These are phyloP conservation scores for Quercus bicolor DNA, from an alignment of 306 rosid genomes.

Conservation along the genomic window DNA sequence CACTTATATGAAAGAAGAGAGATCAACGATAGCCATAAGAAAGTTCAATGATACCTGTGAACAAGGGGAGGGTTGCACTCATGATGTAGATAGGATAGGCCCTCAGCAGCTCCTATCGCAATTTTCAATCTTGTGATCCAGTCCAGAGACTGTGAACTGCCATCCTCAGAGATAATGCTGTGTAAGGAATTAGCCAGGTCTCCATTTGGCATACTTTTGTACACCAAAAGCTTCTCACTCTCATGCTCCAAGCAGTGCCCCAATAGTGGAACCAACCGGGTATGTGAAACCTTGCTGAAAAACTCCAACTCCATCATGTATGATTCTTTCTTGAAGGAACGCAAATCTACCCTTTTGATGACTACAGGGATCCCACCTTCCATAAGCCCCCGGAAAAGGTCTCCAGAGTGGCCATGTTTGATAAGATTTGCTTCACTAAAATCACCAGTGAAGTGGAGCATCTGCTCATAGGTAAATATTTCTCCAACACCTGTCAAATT, in stretches of 20 bases:
- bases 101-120: constrained; percentile 94
- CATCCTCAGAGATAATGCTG: constrained; percentile 35
- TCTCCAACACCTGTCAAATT: constrained; percentile 51
- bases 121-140: constrained; percentile 96
- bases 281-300: constrained; percentile 71
- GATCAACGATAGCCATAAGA: neutral
- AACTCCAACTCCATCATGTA: constrained; percentile 57
- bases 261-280: constrained; percentile 70
- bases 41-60: constrained; percentile 62
- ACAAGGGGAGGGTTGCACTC: constrained; percentile 83
- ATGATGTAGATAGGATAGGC: constrained; percentile 66
- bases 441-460: constrained; percentile 50
- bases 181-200: constrained; percentile 84
- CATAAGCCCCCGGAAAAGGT: constrained; percentile 54
- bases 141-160: constrained; percentile 57
- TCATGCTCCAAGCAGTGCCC: constrained; percentile 87
- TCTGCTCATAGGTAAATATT: constrained; percentile 60
- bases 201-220: constrained; percentile 80
- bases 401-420: constrained; percentile 92
- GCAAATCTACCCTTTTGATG: constrained; percentile 65
- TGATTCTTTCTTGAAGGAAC: constrained; percentile 45
- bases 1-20: constrained; percentile 11
- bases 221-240: constrained; percentile 68
- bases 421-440: constrained; percentile 66
- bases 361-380: constrained; percentile 62